Conservation (phyloP, 352 stramenopile genomes). For the Globisporangium radiosum region DNA sequence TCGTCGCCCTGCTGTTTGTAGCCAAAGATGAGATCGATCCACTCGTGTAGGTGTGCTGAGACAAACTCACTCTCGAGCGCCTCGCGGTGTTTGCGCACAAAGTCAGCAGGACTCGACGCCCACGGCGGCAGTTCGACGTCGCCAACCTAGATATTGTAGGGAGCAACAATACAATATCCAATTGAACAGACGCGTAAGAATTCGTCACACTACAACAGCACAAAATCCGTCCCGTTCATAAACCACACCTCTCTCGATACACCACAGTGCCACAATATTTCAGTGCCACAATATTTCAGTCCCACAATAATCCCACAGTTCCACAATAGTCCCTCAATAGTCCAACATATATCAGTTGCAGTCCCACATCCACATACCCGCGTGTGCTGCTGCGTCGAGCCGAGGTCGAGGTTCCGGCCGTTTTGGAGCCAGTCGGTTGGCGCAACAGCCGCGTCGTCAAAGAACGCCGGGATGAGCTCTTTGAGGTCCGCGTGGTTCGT, state of each 20-base stretch:
- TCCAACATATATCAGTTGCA: too few species aligned
- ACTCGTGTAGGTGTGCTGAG: conserved; percentile 92
- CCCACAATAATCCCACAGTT: too few species aligned
- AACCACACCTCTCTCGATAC: not conserved
- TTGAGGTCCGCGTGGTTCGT: conserved; percentile 94
- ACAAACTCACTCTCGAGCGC: conserved; percentile 96
- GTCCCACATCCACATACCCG: conserved; percentile 13
- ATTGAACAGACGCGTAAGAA: too few species aligned
- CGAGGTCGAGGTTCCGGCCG: conserved; percentile 93
- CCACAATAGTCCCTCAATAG: too few species aligned
- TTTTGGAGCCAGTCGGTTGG: conserved; percentile 92
- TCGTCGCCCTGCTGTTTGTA: conserved; percentile 93
- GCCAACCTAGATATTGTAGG: conserved; percentile 75
- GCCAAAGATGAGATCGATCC: conserved; percentile 99
- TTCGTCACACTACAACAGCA: too few species aligned
- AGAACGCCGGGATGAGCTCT: conserved; percentile 99
- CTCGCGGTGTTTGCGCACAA: conserved; percentile 89
- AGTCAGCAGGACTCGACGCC: conserved; percentile 79
- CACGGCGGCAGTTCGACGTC: conserved; percentile 94
- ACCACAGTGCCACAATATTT: not conserved
- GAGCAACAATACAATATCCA: too few species aligned
- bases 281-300: too few species aligned
- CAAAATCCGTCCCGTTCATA: conserved; percentile 26
- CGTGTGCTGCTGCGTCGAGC: conserved; percentile 81
- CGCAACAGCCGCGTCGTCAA: conserved; percentile 47